Conservation (phyloP, 2,329 filamentous ascomycete species). For the Epicoccum nigrum region DNA sequence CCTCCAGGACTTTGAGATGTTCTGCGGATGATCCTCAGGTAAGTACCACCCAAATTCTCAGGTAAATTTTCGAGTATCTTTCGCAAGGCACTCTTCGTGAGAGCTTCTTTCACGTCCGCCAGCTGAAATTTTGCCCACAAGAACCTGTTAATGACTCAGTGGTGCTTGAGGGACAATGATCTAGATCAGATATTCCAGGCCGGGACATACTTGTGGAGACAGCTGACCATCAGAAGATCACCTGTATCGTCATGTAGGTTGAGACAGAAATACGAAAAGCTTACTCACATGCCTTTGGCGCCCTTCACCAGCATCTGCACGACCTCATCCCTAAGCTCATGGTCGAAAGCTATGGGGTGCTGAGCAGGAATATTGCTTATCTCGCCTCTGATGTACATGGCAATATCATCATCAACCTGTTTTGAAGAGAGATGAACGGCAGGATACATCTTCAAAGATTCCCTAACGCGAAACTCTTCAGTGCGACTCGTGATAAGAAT, state of each 20-base stretch:
- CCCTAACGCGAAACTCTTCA: conserved; percentile 15
- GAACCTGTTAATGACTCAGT: not conserved
- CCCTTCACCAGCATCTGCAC: conserved; percentile 10
- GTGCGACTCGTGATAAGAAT: conserved; percentile 23
- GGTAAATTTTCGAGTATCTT: no score
- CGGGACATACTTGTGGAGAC: no score
- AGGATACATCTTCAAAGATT: not conserved
- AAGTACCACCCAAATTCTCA: no score
- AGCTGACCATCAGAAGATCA: no score
- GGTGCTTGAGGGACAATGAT: no score
- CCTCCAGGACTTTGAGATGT: no score
- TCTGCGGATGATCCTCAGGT: no score
- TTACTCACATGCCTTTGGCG: conserved; percentile 28
- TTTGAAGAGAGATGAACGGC: not conserved
- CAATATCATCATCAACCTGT: conserved; percentile 9
- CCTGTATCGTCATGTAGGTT: no score
- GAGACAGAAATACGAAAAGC: no score
- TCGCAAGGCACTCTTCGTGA: no score
- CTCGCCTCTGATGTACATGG: conserved; percentile 11
- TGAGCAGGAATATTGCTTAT: not conserved
- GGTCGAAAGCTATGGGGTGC: not conserved
- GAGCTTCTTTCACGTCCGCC: not conserved
- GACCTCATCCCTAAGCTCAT: conserved; percentile 12
- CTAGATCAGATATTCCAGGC: no score
- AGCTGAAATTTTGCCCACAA: not conserved